These are phyloP conservation scores for Schwanniomyces vanrijiae DNA, from an alignment of 805 yeast genomes.

Conservation along the genomic window DNA sequence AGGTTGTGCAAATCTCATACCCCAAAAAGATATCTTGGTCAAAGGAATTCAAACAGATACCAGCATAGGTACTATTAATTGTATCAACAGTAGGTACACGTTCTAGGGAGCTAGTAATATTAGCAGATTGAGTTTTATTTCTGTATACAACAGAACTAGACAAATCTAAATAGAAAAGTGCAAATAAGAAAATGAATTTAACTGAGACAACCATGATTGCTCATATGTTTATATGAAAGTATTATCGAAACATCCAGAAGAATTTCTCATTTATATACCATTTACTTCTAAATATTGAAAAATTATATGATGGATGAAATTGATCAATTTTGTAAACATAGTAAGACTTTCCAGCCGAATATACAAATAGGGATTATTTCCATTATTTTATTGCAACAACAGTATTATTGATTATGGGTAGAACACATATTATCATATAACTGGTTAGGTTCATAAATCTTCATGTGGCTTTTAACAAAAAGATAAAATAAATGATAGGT, in stretches of 20 bases:
- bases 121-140: neutral
- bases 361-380: no score
- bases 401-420: no score
- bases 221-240: neutral
- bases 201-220: neutral
- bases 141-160: neutral
- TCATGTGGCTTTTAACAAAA: no score
- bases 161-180: neutral
- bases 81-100: neutral
- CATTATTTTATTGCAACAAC: no score
- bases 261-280: neutral
- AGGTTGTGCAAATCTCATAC: conserved; percentile 27
- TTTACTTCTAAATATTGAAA: no score
- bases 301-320: no score
- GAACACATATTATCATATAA: no score
- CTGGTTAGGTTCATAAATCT: no score
- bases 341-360: no score
- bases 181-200: neutral
- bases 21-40: conserved; percentile 10
- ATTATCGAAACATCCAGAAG: neutral
- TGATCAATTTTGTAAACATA: no score
- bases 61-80: neutral
- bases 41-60: neutral
- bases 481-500: no score
- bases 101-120: neutral